Base-by-base conservation (phyloP, 108 stramenopile species). In the Fragilaria radians region DNA sequence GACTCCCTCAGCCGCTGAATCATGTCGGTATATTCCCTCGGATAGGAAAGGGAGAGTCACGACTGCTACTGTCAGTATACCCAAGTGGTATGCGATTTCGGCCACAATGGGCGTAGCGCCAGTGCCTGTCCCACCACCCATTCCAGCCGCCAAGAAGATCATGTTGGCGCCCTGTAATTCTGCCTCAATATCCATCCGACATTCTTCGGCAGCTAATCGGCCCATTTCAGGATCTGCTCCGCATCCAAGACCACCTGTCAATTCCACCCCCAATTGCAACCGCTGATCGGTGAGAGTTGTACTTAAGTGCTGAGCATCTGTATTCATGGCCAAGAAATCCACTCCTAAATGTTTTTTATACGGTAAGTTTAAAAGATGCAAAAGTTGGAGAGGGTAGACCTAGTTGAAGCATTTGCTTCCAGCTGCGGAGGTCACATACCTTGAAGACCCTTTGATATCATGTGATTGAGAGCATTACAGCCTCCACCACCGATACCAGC, bases 1-100 rank as follows among this genome's bases (percentile, higher is more conserved):
- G 47, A 83, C 67, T 23, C 80, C 86, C 47, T 70, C 81, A 48
- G 70, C 33, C 5, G 82, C 89, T 78, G 84, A 83, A 56, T 72
- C 49, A 73, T 66, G 64, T 49, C 91, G 55, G 47, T 74, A 62
- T 22, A 82, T 77, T 19, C 91, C 91, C 63, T 92, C 91, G 65
- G 88, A 89, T 5, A 64, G 70, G 68, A 92, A 92, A 11, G 87
- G 91, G 69, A 83, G 85, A 4, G 91, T 89, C n/a, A 92, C 91
- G 19, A 92, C 86, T 49, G 80, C 87, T n/a, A 88, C 85, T 1
- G 87, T 88, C 56, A 88, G 36, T 14, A 84, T 82, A 5, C 83
- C 87, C 65, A 74, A 59, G 59, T 85, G 78, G 51, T 81, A 79
- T 52, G 83, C 83, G 29, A 89, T 67, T 57, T 86, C 82, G 4